phyloP scores from a whole-genome alignment of 2,329 filamentous ascomycete genomes.

The Hypoxylon sp. region DNA sequence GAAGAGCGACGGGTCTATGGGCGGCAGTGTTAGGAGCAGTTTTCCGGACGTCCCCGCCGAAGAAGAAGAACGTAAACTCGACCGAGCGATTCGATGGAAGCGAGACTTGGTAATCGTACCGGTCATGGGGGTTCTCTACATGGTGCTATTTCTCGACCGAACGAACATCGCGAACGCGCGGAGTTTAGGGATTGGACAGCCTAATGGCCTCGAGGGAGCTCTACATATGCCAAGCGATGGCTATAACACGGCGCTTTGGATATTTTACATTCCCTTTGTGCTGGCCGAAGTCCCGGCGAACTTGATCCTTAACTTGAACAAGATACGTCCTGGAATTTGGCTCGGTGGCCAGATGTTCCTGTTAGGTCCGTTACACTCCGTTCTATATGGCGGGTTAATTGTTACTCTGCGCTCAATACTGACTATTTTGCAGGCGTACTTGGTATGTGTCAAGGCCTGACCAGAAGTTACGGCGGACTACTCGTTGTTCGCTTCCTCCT shows the following conservation, averaged over 20 bases:
- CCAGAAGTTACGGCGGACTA: constrained; percentile 57
- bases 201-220: constrained; percentile 60
- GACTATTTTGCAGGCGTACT: constrained; percentile 54
- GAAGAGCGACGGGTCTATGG: constrained; percentile 37
- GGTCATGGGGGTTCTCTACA: constrained; percentile 51
- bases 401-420: constrained; percentile 10
- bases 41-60: constrained; percentile 12
- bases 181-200: constrained; percentile 46
- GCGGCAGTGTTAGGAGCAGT: constrained; percentile 22
- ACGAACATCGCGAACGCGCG: constrained; percentile 62
- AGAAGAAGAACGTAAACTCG: constrained; percentile 42
- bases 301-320: constrained; percentile 58
- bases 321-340: constrained; percentile 56
- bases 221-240: constrained; percentile 60
- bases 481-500: constrained; percentile 70
- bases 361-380: constrained; percentile 53
- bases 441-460: constrained; percentile 60
- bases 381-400: not conserved
- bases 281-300: constrained; percentile 63
- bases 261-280: constrained; percentile 63
- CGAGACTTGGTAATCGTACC: constrained; percentile 51
- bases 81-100: constrained; percentile 48
- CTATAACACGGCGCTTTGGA: constrained; percentile 60
- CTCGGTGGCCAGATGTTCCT: constrained; percentile 60
- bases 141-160: constrained; percentile 50